These are phyloP conservation scores for Aspergillus wentii DNA, from an alignment of 495 filamentous ascomycete genomes.

Conservation along the genomic window DNA sequence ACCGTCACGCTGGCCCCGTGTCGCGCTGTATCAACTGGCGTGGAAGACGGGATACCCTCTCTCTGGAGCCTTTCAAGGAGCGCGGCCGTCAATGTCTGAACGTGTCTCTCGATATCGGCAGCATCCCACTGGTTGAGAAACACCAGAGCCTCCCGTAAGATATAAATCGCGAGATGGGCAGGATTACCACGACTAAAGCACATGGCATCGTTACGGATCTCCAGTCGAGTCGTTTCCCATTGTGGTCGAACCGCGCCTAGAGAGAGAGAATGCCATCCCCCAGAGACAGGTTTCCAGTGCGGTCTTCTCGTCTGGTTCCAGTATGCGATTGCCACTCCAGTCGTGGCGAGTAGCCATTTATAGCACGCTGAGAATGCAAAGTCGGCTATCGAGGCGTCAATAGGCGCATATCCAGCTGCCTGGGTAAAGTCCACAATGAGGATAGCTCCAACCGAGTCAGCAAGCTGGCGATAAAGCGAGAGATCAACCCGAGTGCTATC, in stretches of 20 bases:
- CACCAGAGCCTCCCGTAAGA: neutral
- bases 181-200: slow-evolving; percentile 2
- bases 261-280: slow-evolving; percentile 1
- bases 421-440: slow-evolving; percentile 7
- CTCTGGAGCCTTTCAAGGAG: neutral
- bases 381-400: slow-evolving; percentile 5
- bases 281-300: neutral
- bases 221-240: neutral
- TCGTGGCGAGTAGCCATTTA: slow-evolving; percentile 1
- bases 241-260: neutral
- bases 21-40: neutral
- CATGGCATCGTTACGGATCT: neutral
- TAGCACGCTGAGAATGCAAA: slow-evolving; percentile 2
- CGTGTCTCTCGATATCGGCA: neutral
- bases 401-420: slow-evolving; percentile 2
- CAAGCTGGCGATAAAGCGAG: neutral
- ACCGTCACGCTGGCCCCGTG: slow-evolving; percentile 1
- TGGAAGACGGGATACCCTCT: neutral
- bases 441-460: slow-evolving; percentile 2
- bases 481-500: slow-evolving; percentile 1
- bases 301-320: slow-evolving; percentile 3
- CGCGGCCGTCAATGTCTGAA: neutral
- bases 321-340: slow-evolving; percentile 3
- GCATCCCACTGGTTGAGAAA: slow-evolving; percentile 3
- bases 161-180: slow-evolving; percentile 1